Conservation (phyloP, 2,329 filamentous ascomycete species). For the Albophoma yamanashiensis region DNA sequence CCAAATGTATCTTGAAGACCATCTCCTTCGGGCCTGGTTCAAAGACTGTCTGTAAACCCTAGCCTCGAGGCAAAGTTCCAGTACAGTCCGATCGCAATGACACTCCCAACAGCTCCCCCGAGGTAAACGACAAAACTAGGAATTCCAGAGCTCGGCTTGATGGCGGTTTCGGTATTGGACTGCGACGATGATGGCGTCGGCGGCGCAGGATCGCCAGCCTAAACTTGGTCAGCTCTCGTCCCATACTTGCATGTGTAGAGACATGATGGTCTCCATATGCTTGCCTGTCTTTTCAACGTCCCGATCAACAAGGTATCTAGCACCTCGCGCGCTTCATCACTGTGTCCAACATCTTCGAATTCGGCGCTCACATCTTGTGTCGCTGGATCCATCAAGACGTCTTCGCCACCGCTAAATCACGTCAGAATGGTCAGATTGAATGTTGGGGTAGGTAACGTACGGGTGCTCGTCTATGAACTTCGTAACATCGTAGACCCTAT, state of each 20-base stretch:
- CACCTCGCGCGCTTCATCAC: neutral
- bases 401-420: neutral
- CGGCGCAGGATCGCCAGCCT: neutral
- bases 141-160: neutral
- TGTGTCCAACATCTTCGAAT: neutral
- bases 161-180: neutral
- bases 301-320: neutral
- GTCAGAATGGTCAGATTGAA: neutral
- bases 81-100: neutral
- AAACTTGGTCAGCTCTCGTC: neutral
- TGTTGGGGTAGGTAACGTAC: neutral
- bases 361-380: neutral
- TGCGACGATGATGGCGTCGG: neutral
- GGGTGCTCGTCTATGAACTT: neutral
- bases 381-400: neutral
- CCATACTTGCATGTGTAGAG: neutral
- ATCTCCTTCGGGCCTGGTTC: neutral
- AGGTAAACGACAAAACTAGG: neutral
- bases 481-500: neutral
- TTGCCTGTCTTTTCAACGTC: neutral
- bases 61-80: neutral
- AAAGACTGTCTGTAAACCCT: neutral
- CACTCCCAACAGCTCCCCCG: neutral
- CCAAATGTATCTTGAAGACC: neutral
- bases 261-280: neutral